Conservation (phyloP, 1,139 yeast species). For the Hanseniaspora uvarum region DNA sequence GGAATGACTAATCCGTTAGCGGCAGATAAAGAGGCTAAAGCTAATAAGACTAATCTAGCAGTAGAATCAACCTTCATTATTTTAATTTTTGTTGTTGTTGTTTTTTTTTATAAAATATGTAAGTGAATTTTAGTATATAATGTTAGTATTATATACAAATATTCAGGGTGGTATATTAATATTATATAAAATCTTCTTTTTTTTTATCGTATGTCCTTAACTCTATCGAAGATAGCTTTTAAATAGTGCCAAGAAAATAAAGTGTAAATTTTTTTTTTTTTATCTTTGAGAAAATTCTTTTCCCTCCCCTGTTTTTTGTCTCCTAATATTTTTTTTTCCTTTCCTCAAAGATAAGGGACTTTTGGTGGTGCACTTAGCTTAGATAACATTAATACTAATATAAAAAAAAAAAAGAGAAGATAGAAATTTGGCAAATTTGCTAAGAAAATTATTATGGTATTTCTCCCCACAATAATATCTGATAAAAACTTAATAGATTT, state of each 20-base stretch:
- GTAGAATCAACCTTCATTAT: conserved; percentile 7
- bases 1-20: conserved; percentile 17
- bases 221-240: background rate
- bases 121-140: background rate
- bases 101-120: background rate
- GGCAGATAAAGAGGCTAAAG: conserved; percentile 13
- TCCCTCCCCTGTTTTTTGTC: background rate
- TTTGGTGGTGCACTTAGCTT: background rate
- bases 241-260: background rate
- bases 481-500: no score
- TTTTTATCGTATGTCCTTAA: background rate
- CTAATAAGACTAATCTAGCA: conserved; percentile 7
- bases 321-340: background rate
- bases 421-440: background rate
- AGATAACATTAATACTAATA: background rate
- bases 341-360: background rate
- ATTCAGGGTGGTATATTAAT: background rate
- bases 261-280: background rate
- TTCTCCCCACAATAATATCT: background rate
- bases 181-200: background rate
- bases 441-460: background rate
- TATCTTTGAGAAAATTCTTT: background rate
- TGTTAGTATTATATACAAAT: background rate
- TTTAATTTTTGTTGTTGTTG: background rate
- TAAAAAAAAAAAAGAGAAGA: background rate